Percentiles rank a stretch among this genome's conserved stretches.
Evolutionary conservation across 2,329 filamentous ascomycete genomes (phyloP).

Genomic region (Fusarium xyrophilum): DNA sequence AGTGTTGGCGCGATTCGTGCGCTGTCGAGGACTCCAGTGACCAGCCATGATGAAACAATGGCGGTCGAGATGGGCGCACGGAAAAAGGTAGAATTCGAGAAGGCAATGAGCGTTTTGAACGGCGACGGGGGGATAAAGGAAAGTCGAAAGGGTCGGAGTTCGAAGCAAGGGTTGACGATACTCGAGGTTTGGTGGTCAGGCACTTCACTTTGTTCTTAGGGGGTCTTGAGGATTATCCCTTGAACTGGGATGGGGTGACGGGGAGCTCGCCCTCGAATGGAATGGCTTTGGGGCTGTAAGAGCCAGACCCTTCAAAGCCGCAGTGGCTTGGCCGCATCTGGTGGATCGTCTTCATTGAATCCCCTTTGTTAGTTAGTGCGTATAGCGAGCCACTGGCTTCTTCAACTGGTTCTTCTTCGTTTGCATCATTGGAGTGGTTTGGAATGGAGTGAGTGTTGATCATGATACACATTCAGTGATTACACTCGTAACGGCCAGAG

Average conservation of each 20-base stretch:
- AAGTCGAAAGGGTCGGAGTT: slow-evolving; percentile 2
- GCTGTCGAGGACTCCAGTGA: slow-evolving; percentile 40
- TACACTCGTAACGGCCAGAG: not conserved
- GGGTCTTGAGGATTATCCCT: slow-evolving; percentile 29
- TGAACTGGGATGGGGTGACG: slow-evolving; percentile 26
- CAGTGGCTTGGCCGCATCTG: slow-evolving; percentile 33
- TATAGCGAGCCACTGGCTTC: slow-evolving; percentile 6
- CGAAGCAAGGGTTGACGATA: slow-evolving; percentile 32
- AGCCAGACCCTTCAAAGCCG: slow-evolving; percentile 28
- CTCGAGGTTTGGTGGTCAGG: slow-evolving; percentile 3
- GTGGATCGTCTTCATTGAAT: slow-evolving; percentile 3
- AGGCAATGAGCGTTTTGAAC: not conserved
- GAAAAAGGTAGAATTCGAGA: not conserved
- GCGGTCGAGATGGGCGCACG: slow-evolving; percentile 6
- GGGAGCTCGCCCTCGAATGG: slow-evolving; percentile 18
- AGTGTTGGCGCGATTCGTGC: slow-evolving; percentile 39
- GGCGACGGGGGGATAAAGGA: slow-evolving; percentile 11
- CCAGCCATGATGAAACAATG: slow-evolving; percentile 31
- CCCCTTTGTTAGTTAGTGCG: slow-evolving; percentile 25
- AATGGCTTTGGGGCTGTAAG: not conserved
- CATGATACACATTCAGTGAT: not conserved
- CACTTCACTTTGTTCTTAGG: slow-evolving; percentile 22
- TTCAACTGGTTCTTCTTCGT: not conserved
- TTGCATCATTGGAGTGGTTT: not conserved
- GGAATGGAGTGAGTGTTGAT: not conserved